Conservation (phyloP, 1,284 basidiomycete species). For the Marasmius tenuissimus region DNA sequence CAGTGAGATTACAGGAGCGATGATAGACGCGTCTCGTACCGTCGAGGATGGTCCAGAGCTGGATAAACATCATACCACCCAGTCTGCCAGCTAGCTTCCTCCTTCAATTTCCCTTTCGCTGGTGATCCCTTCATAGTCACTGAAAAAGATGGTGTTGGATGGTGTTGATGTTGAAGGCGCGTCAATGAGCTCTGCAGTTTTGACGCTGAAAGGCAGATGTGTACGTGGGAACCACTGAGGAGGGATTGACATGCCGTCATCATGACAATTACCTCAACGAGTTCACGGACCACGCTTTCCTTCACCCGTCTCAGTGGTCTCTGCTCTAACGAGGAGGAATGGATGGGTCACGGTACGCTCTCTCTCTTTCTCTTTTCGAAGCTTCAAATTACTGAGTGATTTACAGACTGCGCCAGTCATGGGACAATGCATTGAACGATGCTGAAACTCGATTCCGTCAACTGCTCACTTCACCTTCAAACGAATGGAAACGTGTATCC, state of each 20-base stretch:
- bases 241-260: too few species aligned
- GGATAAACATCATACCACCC: constrained; percentile 76
- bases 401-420: constrained; percentile 68
- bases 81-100: constrained; percentile 53
- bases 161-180: background rate
- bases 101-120: constrained; percentile 58
- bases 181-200: too few species aligned
- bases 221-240: too few species aligned
- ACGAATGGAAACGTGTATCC: constrained; percentile 73
- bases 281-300: too few species aligned
- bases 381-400: constrained; percentile 4
- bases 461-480: constrained; percentile 60
- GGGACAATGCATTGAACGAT: constrained; percentile 67
- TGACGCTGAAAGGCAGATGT: too few species aligned
- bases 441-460: constrained; percentile 73
- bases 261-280: too few species aligned
- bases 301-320: background rate
- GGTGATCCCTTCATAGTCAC: constrained; percentile 29
- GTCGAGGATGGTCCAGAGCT: constrained; percentile 52
- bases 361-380: constrained; percentile 1
- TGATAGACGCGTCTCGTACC: constrained; percentile 34
- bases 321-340: constrained; percentile 17
- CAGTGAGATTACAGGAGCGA: constrained; percentile 2
- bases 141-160: background rate
- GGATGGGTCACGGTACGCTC: constrained; percentile 41